Conservation (phyloP, 305 asterid genomes). For the Plantago rigida region DNA sequence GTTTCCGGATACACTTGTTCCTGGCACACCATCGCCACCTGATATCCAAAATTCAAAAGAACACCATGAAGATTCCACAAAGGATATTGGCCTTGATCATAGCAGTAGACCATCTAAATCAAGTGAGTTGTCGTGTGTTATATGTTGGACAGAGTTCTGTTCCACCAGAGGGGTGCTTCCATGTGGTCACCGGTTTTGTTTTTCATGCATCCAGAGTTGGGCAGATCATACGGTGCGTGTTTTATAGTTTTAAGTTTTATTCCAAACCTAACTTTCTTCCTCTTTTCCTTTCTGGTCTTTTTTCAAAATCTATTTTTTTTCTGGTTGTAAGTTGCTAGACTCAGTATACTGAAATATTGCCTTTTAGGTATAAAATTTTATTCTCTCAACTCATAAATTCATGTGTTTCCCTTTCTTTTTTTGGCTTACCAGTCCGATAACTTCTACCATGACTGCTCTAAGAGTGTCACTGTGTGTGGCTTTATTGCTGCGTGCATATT, state of each 20-base stretch:
- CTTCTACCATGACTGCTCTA: too few species aligned
- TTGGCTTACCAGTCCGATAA: too few species aligned
- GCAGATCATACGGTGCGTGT: slow-evolving; percentile 54
- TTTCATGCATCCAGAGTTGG: slow-evolving; percentile 75
- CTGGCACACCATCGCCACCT: slow-evolving; percentile 25
- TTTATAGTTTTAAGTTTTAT: slow-evolving; percentile 10
- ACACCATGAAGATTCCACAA: slow-evolving; percentile 21
- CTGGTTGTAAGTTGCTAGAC: too few species aligned
- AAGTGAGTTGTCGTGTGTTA: slow-evolving; percentile 63
- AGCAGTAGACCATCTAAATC: slow-evolving; percentile 30
- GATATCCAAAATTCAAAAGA: slow-evolving; percentile 22
- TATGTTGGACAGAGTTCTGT: slow-evolving; percentile 83
- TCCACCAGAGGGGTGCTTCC: slow-evolving; percentile 73
- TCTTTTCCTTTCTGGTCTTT: too few species aligned
- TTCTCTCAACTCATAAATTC: too few species aligned
- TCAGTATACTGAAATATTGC: neutral
- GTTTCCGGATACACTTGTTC: slow-evolving; percentile 23
- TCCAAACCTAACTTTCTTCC: too few species aligned
- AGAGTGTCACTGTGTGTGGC: too few species aligned
- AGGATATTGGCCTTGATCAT: slow-evolving; percentile 28
- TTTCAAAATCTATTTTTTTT: too few species aligned
- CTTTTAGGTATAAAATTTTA: too few species aligned
- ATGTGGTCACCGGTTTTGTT: slow-evolving; percentile 96
- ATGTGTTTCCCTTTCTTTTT: too few species aligned
- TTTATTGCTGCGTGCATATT: neutral